Percentiles rank a stretch among this genome's conserved stretches.
Conservation (phyloP, 176 grass and related monocot genomes). For the Cymbopogon citratus region DNA sequence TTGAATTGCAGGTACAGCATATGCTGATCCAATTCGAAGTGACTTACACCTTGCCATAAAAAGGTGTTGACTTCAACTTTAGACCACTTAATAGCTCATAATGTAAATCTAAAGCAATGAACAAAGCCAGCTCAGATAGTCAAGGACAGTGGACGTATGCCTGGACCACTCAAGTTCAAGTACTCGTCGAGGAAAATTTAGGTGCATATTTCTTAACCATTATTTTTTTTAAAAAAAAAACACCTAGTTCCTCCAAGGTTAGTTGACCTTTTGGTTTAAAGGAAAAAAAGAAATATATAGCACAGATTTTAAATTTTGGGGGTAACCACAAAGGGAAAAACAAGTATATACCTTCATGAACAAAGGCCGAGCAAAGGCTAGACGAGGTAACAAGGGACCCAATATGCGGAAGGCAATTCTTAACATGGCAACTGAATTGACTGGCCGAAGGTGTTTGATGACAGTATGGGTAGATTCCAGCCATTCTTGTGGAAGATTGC, state of each 20-base stretch:
- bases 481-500: conserved; percentile 98
- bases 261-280: background rate
- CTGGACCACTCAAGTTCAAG: background rate
- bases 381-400: conserved; percentile 84
- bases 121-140: background rate
- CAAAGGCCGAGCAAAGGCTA: conserved; percentile 86
- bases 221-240: background rate
- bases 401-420: conserved; percentile 97
- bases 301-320: background rate
- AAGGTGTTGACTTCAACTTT: background rate
- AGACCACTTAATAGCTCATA: background rate
- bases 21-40: background rate
- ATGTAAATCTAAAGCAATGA: background rate
- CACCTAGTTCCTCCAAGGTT: background rate
- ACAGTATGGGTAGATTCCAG: conserved; percentile 89
- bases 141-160: background rate
- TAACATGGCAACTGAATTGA: conserved; percentile 95
- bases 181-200: background rate
- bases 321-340: background rate
- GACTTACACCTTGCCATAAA: background rate
- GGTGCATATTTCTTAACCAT: background rate
- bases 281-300: background rate
- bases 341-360: conserved; percentile 97
- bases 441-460: conserved; percentile 89
- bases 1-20: conserved; percentile 19